Base-by-base conservation (phyloP, 164 flowering plant species). In the Macadamia tetraphylla region DNA sequence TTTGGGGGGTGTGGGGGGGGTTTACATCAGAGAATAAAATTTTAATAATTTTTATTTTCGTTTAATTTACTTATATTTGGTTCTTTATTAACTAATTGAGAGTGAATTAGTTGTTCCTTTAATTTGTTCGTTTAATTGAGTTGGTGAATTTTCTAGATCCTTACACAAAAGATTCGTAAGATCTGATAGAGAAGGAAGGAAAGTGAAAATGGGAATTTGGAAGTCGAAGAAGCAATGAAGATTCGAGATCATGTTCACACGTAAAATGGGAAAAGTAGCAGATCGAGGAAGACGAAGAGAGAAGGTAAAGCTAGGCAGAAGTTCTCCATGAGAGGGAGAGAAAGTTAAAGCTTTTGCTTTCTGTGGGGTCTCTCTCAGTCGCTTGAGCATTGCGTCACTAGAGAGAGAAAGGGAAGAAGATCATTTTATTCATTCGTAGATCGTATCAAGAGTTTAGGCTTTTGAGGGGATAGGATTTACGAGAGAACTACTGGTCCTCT, bases 1-100 rank as follows among this genome's bases (percentile, higher is more conserved):
- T 71, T 83, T 23, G 23, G 23, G 23, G 23, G 23, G 23, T 23
- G 23, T 0, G 23, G 23, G 23, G 82, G 87, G 86, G 85, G 80
- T 79, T 79, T 68, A 71, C 57, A 53, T 53, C 18, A 53, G 57
- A 53, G 62, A 64, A 58, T 66, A 71, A 71, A 53, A 12, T 12
- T 52, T 13, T 69, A 53, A 14, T 23, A 23, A 23, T 51, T 51
- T 53, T 53, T 17, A 5, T 53, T 53, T 53, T 53, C 15, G 17
- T 14, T 14, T 53, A 0, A 53, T 15, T 31, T 6, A 35, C 62
- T n/a, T 49, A 40, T 53, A 18, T 15, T 44, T 9, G 57, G 30
- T 67, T n/a, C n/a, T 1, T 23, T 58, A 48, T 40, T 23, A 13
- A 13, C 60, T 32, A 10, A 6, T 61, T 35, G 15, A 30, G 29